Conservation (phyloP, 2,329 filamentous ascomycete genomes). For the Microdochium nivale region DNA sequence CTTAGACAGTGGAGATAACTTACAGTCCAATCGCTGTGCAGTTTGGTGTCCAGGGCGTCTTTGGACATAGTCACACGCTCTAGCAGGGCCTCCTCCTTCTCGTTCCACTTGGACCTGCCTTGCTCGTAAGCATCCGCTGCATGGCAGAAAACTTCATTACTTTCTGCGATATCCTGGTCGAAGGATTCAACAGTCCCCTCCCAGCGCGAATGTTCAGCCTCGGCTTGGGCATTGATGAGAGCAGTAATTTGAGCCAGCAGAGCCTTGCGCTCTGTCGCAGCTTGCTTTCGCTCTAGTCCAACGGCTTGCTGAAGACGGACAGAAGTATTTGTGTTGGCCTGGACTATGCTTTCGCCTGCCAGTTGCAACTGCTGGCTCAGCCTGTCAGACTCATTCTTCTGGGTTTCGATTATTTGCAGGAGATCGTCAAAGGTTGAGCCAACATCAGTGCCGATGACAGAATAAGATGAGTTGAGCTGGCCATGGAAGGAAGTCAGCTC, state of each 20-base stretch:
- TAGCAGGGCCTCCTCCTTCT: constrained; percentile 59
- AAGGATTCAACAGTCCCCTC: constrained; percentile 53
- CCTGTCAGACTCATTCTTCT: constrained; percentile 67
- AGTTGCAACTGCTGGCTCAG: constrained; percentile 64
- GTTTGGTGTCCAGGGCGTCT: constrained; percentile 69
- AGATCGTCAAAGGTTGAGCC: constrained; percentile 78
- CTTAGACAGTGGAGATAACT: constrained; percentile 37
- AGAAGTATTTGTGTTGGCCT: constrained; percentile 60
- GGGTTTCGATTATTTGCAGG: constrained; percentile 62
- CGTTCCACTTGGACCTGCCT: constrained; percentile 67
- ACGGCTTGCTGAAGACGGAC: constrained; percentile 59
- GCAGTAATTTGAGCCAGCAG: constrained; percentile 68
- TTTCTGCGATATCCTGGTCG: constrained; percentile 54
- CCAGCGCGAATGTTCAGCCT: constrained; percentile 65
- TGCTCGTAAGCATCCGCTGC: constrained; percentile 58
- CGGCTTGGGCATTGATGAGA: constrained; percentile 68
- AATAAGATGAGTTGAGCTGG: constrained; percentile 79
- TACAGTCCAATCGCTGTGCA: constrained; percentile 81
- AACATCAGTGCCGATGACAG: constrained; percentile 75
- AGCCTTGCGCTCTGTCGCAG: constrained; percentile 63
- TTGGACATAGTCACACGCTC: constrained; percentile 64
- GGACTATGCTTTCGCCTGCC: constrained; percentile 59
- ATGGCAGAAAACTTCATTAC: constrained; percentile 56
- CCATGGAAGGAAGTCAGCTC: constrained; percentile 80
- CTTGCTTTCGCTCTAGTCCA: constrained; percentile 66